Base-by-base conservation (phyloP, 2,329 filamentous ascomycete species). In the Epichloe sylvatica region DNA sequence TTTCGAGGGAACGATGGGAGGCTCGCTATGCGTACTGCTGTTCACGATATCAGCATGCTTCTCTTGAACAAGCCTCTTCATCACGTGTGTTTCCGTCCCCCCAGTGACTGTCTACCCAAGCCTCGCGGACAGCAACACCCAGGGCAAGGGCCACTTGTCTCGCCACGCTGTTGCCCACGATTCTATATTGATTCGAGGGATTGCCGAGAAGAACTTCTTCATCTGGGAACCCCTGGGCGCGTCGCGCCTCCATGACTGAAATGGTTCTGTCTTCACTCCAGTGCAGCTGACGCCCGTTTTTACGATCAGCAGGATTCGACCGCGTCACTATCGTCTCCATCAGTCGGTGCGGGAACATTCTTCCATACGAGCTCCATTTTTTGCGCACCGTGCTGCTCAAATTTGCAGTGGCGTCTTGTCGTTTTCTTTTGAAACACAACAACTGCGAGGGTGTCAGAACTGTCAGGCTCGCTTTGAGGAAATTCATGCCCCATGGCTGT, bases 81-180 rank as follows among this genome's bases (percentile, higher is more conserved):
- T 23, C 37, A 41, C 41, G 30, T 47, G 17, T n/a, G 17, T 38
- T 17, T 46, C 21, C 11, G 30, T 36, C 3, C 43, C 43, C 43
- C 13, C 17, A 38, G 37, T 53, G 38, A 23, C 57, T 65, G 44
- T 58, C 51, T 2, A 49, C 56, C 61, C 64, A 65, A 0, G 82
- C 82, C 53, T 82, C 73, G 7, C 81, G 70, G 12, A 89, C 66
- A 9, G 73, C 69, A 4, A 85, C 58, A 0, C 86, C 86, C 1
- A 89, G 61, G 0, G 79, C 78, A 17, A 88, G 63, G 0, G 84
- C 77, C 1, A 86, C 76, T 23, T 78, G 76, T 8, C 85, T 70
- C 3, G 85, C 78, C 0, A 94, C 86, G 30, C 81, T 86, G 62
- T 94, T 94, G 0, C 87, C 87, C 0, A 90, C 70, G 19, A 86